A percentile compares a stretch with the other conserved stretches of the same genome.
phyloP scores from a whole-genome alignment of 208 protist genomes.

The Leishmania tarentolae region DNA sequence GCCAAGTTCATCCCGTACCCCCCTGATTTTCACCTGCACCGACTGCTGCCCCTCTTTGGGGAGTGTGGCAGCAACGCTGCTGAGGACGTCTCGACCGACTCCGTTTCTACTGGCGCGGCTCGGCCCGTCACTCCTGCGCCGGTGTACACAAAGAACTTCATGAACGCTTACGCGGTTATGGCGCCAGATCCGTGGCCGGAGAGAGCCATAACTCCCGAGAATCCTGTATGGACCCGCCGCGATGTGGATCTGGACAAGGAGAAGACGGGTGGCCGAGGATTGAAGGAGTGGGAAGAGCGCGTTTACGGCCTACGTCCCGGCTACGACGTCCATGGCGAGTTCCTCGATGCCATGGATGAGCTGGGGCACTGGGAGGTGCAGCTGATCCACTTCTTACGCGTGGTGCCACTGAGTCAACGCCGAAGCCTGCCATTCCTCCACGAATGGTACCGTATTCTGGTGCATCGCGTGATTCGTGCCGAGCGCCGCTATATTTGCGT shows the following conservation, averaged over 20 bases:
- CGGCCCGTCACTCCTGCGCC: neutral
- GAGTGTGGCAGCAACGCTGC: neutral
- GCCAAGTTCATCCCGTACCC: constrained; percentile 79
- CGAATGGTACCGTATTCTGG: constrained; percentile 69
- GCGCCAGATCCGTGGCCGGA: constrained; percentile 79
- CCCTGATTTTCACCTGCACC: constrained; percentile 66
- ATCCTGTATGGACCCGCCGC: constrained; percentile 72
- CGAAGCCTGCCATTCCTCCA: constrained; percentile 77
- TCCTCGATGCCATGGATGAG: constrained; percentile 82
- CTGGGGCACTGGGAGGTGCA: constrained; percentile 72
- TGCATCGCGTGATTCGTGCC: constrained; percentile 74
- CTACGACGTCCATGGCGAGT: constrained; percentile 64
- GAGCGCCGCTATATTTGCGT: constrained; percentile 70
- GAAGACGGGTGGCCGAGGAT: constrained; percentile 38
- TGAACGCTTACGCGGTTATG: constrained; percentile 36
- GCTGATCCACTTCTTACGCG: constrained; percentile 68
- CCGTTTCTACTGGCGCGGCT: neutral
- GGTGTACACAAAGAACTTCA: constrained; percentile 33
- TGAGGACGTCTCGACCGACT: neutral
- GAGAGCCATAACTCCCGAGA: constrained; percentile 69
- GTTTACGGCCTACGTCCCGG: constrained; percentile 66
- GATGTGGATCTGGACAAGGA: constrained; percentile 50
- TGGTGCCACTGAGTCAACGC: constrained; percentile 63
- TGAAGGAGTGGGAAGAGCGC: constrained; percentile 47
- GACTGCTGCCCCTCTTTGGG: constrained; percentile 50